Base-by-base conservation (phyloP, 495 filamentous ascomycete genomes). In the Talaromyces borbonicus region DNA sequence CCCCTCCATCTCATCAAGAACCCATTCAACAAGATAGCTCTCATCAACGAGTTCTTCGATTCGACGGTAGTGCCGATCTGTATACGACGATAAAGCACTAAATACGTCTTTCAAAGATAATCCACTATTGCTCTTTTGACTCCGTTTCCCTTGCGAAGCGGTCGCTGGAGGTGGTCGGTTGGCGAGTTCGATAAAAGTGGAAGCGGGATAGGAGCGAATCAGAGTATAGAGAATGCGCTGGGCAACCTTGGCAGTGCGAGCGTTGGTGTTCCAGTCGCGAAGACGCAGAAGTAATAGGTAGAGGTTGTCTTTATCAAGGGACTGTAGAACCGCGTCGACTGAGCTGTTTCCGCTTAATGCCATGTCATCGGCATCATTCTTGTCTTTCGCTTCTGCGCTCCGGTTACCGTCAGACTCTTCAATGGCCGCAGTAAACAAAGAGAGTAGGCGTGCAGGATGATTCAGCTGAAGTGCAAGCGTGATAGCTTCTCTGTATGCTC, bases 231-330 rank as follows among this genome's bases (percentile, higher is more conserved):
- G 64, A n/a, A 97, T 79, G 36, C 83, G 75, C 66, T 99, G 92
- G 5, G 92, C 82, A 22, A 96, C 79, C 2, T 75, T 73, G 7
- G 88, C 80, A n/a, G 85, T 92, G 47, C 86, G 72, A 0, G 85
- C 90, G 50, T 94, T 96, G 14, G 92, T 93, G 57, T 97, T 97
- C 92, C 92, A 97, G 64, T 97, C 90, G 22, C 93, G 70, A 36
- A 96, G 57, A 27, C 92, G 69, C 15, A 85, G 66, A 7, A 99
- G 73, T 12, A 99, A 74, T 6, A 71, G 68, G 53, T 81, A 86
- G 11, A 99, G 73, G 54, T 97, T 89, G 46, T 85, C 81, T 48
- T 93, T 80, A 9, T 78, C 81, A 0, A 99, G 74, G n/a, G 63
- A 72, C 19, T 71, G 77, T 9, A 99, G 71, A 0, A 95, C 88